Evolutionary conservation across 495 filamentous ascomycete genomes (phyloP).

Genomic region (Penicillium canescens): DNA sequence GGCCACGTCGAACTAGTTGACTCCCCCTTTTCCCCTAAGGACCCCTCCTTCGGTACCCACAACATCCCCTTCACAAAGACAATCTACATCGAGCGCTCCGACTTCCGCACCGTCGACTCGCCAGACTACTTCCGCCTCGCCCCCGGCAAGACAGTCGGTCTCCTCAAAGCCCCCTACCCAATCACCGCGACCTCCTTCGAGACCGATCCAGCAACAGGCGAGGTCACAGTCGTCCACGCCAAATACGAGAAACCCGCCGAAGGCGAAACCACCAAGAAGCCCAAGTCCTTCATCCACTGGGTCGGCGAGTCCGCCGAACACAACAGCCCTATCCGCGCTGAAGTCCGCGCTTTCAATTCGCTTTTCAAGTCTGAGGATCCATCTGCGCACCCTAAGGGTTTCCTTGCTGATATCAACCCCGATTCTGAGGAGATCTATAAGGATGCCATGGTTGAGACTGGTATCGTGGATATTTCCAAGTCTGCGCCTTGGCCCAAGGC

Average conservation of each 20-base stretch:
- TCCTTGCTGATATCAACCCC: conserved; percentile 81
- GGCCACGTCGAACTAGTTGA: conserved; percentile 62
- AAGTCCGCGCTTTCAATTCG: conserved; percentile 76
- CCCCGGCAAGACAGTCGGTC: conserved; percentile 84
- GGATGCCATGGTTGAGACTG: conserved; percentile 80
- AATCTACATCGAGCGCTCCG: conserved; percentile 88
- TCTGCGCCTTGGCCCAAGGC: conserved; percentile 84
- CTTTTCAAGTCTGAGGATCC: conserved; percentile 89
- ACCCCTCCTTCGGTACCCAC: conserved; percentile 49
- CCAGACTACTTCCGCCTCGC: conserved; percentile 93
- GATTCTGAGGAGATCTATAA: conserved; percentile 76
- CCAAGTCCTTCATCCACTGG: conserved; percentile 86
- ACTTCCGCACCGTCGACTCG: conserved; percentile 85
- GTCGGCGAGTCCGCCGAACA: conserved; percentile 61
- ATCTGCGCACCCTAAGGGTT: conserved; percentile 68
- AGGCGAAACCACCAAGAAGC: conserved; percentile 61
- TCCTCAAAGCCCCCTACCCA: conserved; percentile 79
- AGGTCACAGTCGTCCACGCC: conserved; percentile 52
- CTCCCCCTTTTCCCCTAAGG: conserved; percentile 61
- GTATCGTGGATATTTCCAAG: conserved; percentile 74
- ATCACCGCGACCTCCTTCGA: conserved; percentile 77
- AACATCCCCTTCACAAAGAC: conserved; percentile 77
- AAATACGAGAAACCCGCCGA: conserved; percentile 52
- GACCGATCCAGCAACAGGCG: conserved; percentile 67
- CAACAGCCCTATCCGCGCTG: conserved; percentile 68